Evolutionary conservation across 2,329 filamentous ascomycete species (phyloP), one percentile per base, ranked within the genome.

Genomic region (Ophiostoma himal-ulmi): DNA sequence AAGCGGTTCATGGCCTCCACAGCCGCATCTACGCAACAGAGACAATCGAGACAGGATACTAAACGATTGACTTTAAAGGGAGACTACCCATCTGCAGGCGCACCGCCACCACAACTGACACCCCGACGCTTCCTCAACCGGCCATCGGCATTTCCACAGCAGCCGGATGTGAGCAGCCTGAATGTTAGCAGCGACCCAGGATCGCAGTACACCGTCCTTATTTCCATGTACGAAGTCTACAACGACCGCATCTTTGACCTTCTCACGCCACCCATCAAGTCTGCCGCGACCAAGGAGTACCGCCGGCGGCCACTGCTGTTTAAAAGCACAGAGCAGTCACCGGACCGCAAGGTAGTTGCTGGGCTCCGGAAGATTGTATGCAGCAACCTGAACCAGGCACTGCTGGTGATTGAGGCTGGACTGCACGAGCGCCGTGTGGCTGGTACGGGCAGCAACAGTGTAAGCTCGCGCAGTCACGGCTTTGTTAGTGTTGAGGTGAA

Each of bases 221-320:
- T 99, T 30, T 97, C 93, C 69, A 99, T 99, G 94, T 98, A 98
- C 79, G 95, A 99, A 79, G 94, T 99, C 1, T 97, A 99, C 82
- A 99, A 99, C 77, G 94, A 99, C 80, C 89, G 94, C 48, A 98
- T 99, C 74, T 98, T 96, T 78, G 95, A 99, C 76, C 87, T 99
- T 0, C 83, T 99, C 0, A 91, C 90, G 0, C 86, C 87, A 0
- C 85, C 86, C 2, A 80, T 83, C 30, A 85, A 85, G 73, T 84
- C 84, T 0, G 85, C 85, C 48, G 83, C 84, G 5, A 89, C 88
- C 7, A 93, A 92, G 75, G 89, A 92, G 71, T 84, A 85, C 73
- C 85, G 89, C 68, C 88, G 95, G n/a, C 88, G 94, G 37, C 89
- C 92, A 0, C 81, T 99, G 1, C 83, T 97, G 0, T 99, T 97